Conservation (phyloP, 2,329 filamentous ascomycete genomes). For the Diaporthe humulicola region DNA sequence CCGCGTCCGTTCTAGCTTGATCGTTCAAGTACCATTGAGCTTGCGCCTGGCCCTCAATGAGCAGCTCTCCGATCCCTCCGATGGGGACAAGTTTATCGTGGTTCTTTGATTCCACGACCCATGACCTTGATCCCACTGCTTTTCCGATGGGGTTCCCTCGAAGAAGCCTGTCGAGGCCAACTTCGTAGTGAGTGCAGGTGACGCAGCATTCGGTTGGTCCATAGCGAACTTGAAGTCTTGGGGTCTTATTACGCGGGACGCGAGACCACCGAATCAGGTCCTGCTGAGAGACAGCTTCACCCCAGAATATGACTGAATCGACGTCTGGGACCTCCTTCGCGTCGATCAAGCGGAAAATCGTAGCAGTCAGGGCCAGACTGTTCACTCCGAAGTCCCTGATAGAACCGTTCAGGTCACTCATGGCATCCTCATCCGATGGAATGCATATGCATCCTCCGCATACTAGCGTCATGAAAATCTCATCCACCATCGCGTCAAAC, state of each 20-base stretch:
- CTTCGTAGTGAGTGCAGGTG: not conserved
- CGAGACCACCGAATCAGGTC: not conserved
- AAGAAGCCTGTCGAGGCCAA: not conserved
- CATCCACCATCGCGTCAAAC: not conserved
- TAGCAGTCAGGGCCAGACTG: not conserved
- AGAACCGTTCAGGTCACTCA: conserved; percentile 39
- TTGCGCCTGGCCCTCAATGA: conserved; percentile 13
- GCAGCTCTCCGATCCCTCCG: conserved; percentile 3
- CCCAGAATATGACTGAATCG: conserved; percentile 1
- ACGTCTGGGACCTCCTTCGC: not conserved
- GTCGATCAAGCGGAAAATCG: not conserved
- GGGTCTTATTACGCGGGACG: not conserved
- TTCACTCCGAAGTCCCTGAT: conserved; percentile 1
- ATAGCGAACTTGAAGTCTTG: not conserved
- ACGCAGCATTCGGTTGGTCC: not conserved
- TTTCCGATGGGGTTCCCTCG: conserved; percentile 7
- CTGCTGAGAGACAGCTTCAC: not conserved
- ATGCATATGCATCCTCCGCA: conserved; percentile 13
- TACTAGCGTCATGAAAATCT: not conserved
- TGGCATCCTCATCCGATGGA: not conserved
- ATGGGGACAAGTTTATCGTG: not conserved
- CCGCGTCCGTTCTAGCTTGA: not conserved
- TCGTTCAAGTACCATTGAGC: not conserved
- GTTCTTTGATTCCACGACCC: not conserved
- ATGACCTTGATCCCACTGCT: not conserved